Conservation (phyloP, 2,329 filamentous ascomycete species). For the Cadophora sp. region DNA sequence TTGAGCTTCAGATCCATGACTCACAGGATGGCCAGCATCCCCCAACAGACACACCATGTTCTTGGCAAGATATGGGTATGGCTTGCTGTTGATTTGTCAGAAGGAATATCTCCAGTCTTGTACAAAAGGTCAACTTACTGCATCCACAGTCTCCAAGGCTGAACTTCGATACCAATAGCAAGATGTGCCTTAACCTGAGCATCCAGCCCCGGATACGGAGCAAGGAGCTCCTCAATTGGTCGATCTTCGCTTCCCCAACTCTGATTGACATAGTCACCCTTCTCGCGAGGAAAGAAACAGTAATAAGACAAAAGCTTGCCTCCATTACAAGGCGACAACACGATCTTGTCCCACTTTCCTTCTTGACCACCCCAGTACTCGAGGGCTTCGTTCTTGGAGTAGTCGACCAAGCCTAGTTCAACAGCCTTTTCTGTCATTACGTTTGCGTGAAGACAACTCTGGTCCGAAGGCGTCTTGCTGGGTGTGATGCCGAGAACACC, state of each 20-base stretch:
- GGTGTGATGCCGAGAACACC: conserved; percentile 60
- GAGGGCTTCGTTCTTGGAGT: conserved; percentile 37
- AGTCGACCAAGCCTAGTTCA: conserved; percentile 36
- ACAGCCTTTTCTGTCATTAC: conserved; percentile 41
- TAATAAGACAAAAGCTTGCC: conserved; percentile 49
- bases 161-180: conserved; percentile 40
- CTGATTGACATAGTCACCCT: conserved; percentile 41
- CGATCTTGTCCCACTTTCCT: conserved; percentile 47
- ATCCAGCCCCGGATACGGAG: conserved; percentile 61
- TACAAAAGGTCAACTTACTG: conserved; percentile 49
- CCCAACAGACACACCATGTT: conserved; percentile 63
- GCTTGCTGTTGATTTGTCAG: conserved; percentile 37
- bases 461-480: conserved; percentile 45
- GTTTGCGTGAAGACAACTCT: conserved; percentile 48
- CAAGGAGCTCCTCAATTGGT: conserved; percentile 64
- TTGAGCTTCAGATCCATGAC: background rate
- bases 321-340: conserved; percentile 48
- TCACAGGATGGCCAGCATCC: conserved; percentile 66
- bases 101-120: background rate
- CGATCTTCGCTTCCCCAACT: conserved; percentile 59
- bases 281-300: conserved; percentile 46
- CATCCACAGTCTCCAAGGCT: conserved; percentile 57
- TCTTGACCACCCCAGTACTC: conserved; percentile 47
- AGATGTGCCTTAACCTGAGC: conserved; percentile 55
- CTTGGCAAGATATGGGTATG: conserved; percentile 64